These are phyloP conservation scores for Aphanomyces invadans DNA, from an alignment of 352 stramenopile genomes.

Conservation along the genomic window DNA sequence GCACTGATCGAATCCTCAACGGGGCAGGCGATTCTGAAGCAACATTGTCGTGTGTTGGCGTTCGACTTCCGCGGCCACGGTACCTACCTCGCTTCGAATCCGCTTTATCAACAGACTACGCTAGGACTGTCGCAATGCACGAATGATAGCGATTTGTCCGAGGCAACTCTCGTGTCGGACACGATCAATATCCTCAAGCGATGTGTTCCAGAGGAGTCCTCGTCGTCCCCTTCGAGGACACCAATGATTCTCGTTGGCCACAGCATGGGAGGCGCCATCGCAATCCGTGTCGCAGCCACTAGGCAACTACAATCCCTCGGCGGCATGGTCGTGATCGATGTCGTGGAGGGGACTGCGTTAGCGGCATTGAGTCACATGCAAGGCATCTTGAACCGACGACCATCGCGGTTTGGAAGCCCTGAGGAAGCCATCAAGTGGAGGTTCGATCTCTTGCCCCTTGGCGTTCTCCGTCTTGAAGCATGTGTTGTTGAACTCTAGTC, in stretches of 20 bases:
- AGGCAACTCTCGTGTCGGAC: slow-evolving; percentile 65
- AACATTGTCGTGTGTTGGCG: slow-evolving; percentile 66
- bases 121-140: slow-evolving; percentile 45
- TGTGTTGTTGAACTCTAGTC: slow-evolving; percentile 2
- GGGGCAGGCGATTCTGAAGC: slow-evolving; percentile 57
- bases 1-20: neutral
- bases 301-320: slow-evolving; percentile 52
- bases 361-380: slow-evolving; percentile 83
- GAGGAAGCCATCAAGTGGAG: slow-evolving; percentile 78
- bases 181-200: slow-evolving; percentile 45
- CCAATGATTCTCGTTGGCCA: slow-evolving; percentile 73
- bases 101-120: neutral
- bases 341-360: slow-evolving; percentile 81
- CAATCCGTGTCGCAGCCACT: slow-evolving; percentile 58
- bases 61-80: slow-evolving; percentile 81
- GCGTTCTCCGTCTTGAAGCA: slow-evolving; percentile 5
- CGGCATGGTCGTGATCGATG: slow-evolving; percentile 83
- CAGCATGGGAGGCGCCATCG: slow-evolving; percentile 78
- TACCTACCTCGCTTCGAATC: slow-evolving; percentile 23
- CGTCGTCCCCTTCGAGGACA: slow-evolving; percentile 28
- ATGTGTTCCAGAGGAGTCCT: slow-evolving; percentile 36
- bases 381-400: slow-evolving; percentile 62
- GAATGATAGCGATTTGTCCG: slow-evolving; percentile 65
- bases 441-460: slow-evolving; percentile 5
- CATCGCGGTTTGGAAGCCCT: slow-evolving; percentile 48